Base-by-base conservation (phyloP, 192 early-diverging fungal species). In the Gorgonomyces haynaldii region DNA sequence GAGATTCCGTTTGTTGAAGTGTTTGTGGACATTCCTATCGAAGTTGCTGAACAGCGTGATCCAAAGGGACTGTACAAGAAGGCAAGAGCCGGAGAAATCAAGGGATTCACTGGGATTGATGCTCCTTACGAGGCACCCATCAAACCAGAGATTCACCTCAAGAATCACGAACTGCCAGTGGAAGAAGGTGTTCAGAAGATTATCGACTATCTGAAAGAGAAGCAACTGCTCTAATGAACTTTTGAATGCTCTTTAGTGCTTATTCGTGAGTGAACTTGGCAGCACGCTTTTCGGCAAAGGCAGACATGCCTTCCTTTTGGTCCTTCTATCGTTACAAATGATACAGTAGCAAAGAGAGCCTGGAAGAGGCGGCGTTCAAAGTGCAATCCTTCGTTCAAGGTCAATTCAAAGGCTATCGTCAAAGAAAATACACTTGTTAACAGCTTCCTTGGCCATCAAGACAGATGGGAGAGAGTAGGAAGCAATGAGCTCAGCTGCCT, bases 1-100 rank as follows among this genome's bases (percentile, higher is more conserved):
- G 77, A 75, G 1, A 79, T 95, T 52, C 82, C 85, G 6, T 95
- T 95, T 65, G 61, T 95, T 42, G 89, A 91, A 67, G 74, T 95
- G 16, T 89, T 57, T 69, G 84, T 84, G 13, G 91, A 95, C 65
- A 84, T 84, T 17, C 87, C 91, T 17, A 54, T 95, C 22, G 74
- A 76, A 27, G 81, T 95, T 21, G 88, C 84, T 28, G 89, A 95
- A 63, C 60, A 84, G 55, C 80, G 91, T 24, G 91, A 95, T 61
- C 91, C 91, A 24, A 95, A 95, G 73, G 91, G 91, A 2, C 67
- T 95, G 23, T 95, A 95, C 75, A 91, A 91, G 71, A 95, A 90
- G 69, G 91, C 91, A 9, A 82, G 84, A 50, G 80, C 82, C 37
- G 91, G 91, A 12, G 82, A 89, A 64, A 91, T 95, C 62, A 91